Evolutionary conservation across 768 basidiomycete species (phyloP), one percentile per base, ranked within the genome.

Genomic region (Mycena olivaceomarginata): DNA sequence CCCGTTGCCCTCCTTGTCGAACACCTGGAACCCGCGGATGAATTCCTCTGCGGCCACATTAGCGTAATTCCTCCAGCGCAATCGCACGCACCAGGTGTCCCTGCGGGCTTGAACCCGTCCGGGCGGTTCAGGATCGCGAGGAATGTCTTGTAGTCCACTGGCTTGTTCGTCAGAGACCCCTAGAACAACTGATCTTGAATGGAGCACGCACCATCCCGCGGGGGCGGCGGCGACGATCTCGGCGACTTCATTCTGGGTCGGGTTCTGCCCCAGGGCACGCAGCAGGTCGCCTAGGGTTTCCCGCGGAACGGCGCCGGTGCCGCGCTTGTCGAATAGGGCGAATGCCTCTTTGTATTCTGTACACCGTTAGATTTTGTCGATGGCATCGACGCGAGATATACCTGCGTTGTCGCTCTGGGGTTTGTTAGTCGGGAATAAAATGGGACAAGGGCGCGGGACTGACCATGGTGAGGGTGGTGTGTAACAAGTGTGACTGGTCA

Each of bases 11-110:
- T 97, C 96, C 87, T 97, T 98, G 87, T 99, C 98, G 80, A 99
- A 99, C 13, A 99, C 98, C 82, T 99, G 98, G 91, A 99, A 99
- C 12, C 98, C 98, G 65, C 98, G 97, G 82, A 99, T 97, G 88
- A 99, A 99, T 83, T 99, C 98, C 90, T 99, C 98, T 98, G 84
- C 22, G 4, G 31, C 31, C 31, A 31, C 31, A 31, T 31, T 31
- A 31, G 31, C 31, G 2, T 31, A 31, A 31, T 31, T 31, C 31
- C 31, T 31, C 31, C 31, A 31, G 53, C 22, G 9, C 25, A 25
- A 25, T 43, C 46, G 37, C n/a, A 84, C 92, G 81, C 72, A 97
- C 97, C 97, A 75, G 97, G 95, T 59, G 97, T 98, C 5, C 98
- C 98, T 13, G 98, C 97, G 25, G 98, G 98, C 85, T 98, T 98